These are phyloP conservation scores for Pythium monospermum DNA, from an alignment of 352 stramenopile genomes.

Conservation along the genomic window DNA sequence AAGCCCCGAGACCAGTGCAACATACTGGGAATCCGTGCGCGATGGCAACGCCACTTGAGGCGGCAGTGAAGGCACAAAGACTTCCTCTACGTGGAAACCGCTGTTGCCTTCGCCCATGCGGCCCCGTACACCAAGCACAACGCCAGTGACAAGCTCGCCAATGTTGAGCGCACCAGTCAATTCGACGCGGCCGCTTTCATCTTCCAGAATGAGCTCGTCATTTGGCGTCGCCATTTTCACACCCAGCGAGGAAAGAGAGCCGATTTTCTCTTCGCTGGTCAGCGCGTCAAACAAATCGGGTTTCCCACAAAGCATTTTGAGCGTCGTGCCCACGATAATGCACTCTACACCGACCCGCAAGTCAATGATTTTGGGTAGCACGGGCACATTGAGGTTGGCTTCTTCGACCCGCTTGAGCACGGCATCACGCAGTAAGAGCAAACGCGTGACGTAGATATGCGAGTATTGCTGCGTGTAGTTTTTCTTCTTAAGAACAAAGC, in stretches of 20 bases:
- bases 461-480: constrained; percentile 87
- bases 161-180: constrained; percentile 54
- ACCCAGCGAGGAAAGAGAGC: constrained; percentile 28
- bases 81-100: constrained; percentile 52
- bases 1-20: constrained; percentile 62
- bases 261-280: constrained; percentile 46
- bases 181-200: constrained; percentile 83
- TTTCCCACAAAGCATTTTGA: constrained; percentile 74
- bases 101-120: constrained; percentile 35
- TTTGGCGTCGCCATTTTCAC: constrained; percentile 49
- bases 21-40: constrained; percentile 48
- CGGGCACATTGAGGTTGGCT: constrained; percentile 13
- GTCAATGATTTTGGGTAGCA: constrained; percentile 76
- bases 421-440: constrained; percentile 61
- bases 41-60: constrained; percentile 43
- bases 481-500: constrained; percentile 84
- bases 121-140: constrained; percentile 68
- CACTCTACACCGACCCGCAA: constrained; percentile 61
- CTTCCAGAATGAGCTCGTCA: constrained; percentile 83
- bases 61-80: constrained; percentile 50
- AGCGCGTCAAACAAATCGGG: constrained; percentile 83
- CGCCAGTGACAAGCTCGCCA: constrained; percentile 56
- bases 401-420: constrained; percentile 46
- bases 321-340: constrained; percentile 77
- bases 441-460: constrained; percentile 86